phyloP scores from a whole-genome alignment of 2,329 filamentous ascomycete species.

The Exophiala sp. region DNA sequence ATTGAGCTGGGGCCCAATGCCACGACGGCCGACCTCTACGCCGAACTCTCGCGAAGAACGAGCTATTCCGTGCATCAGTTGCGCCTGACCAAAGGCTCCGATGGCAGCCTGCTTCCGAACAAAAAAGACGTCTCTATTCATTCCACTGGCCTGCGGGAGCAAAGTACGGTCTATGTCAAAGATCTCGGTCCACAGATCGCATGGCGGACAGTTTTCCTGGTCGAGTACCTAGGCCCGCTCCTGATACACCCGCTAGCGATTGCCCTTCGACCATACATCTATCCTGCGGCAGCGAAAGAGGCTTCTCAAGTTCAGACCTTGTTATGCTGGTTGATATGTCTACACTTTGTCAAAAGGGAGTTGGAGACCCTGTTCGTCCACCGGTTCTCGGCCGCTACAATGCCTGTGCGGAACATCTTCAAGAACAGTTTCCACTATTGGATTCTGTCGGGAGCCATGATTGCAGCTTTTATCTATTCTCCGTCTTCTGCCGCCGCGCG shows the following conservation, averaged over 20 bases:
- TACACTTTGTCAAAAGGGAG: slow-evolving; percentile 94
- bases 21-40: slow-evolving; percentile 52
- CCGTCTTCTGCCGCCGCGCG: slow-evolving; percentile 62
- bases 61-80: slow-evolving; percentile 54
- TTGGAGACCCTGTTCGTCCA: slow-evolving; percentile 90
- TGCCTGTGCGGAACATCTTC: slow-evolving; percentile 86
- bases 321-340: slow-evolving; percentile 63
- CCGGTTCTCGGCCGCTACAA: slow-evolving; percentile 89
- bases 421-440: slow-evolving; percentile 97
- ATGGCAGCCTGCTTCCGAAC: slow-evolving; percentile 55
- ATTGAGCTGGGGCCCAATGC: slow-evolving; percentile 49
- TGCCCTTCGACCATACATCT: slow-evolving; percentile 65
- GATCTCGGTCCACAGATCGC: slow-evolving; percentile 85
- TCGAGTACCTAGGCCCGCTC: slow-evolving; percentile 91
- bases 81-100: slow-evolving; percentile 59
- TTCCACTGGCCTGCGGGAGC: slow-evolving; percentile 52
- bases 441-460: slow-evolving; percentile 70
- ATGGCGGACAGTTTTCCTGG: slow-evolving; percentile 89
- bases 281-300: slow-evolving; percentile 48
- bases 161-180: slow-evolving; percentile 72
- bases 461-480: slow-evolving; percentile 78
- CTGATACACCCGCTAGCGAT: slow-evolving; percentile 74
- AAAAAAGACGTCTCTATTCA: slow-evolving; percentile 48
- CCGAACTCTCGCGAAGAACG: slow-evolving; percentile 49
- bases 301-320: slow-evolving; percentile 65